A percentile compares a stretch with the other conserved stretches of the same genome.
phyloP scores from a whole-genome alignment of 805 yeast genomes.

The Ogataea salicorniae region DNA sequence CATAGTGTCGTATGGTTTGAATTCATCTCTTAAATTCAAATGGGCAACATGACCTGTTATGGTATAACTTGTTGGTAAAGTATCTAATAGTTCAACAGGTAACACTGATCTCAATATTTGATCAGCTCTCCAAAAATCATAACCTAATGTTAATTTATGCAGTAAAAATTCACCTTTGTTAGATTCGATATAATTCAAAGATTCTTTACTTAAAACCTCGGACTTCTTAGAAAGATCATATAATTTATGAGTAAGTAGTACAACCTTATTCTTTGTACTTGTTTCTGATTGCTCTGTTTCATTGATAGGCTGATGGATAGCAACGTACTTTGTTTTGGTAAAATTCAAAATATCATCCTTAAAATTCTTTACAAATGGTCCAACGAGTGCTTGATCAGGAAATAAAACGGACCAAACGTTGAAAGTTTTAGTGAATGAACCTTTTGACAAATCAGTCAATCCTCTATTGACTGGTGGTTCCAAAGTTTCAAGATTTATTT shows the following conservation, averaged over 20 bases:
- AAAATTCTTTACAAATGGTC: slow-evolving; percentile 54
- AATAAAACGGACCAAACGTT: slow-evolving; percentile 64
- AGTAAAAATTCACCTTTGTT: slow-evolving; percentile 44
- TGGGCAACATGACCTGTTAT: slow-evolving; percentile 96
- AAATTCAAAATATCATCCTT: slow-evolving; percentile 59
- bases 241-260: slow-evolving; percentile 55
- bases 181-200: slow-evolving; percentile 42
- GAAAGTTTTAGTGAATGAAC: slow-evolving; percentile 53
- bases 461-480: slow-evolving; percentile 65
- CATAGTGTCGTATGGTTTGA: slow-evolving; percentile 69
- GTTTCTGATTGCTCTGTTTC: slow-evolving; percentile 41
- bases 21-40: slow-evolving; percentile 76
- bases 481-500: slow-evolving; percentile 7
- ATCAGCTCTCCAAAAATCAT: slow-evolving; percentile 84
- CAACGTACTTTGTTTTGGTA: slow-evolving; percentile 37
- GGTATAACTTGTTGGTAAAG: slow-evolving; percentile 86
- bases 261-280: slow-evolving; percentile 11
- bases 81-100: slow-evolving; percentile 65
- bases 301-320: neutral
- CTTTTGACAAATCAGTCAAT: slow-evolving; percentile 62
- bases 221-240: slow-evolving; percentile 33
- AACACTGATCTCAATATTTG: slow-evolving; percentile 74
- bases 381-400: slow-evolving; percentile 59
- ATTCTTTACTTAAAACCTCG: slow-evolving; percentile 34
- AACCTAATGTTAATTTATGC: slow-evolving; percentile 54